Conservation (phyloP, 345 rosid species). For the Eucalyptus caleyi region DNA sequence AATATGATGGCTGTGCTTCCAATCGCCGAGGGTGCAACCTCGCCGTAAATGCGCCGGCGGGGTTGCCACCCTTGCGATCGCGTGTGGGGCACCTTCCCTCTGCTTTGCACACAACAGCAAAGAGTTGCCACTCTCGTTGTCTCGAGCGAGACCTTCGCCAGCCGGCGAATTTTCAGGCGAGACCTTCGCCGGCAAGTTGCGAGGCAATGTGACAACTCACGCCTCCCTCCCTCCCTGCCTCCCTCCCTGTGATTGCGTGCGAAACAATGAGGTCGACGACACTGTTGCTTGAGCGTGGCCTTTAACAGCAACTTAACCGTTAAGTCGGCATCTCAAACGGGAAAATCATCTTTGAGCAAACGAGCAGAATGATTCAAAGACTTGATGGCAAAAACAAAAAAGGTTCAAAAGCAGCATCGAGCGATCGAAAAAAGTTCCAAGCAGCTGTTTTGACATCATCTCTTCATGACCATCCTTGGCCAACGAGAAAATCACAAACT, state of each 20-base stretch:
- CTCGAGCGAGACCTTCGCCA: background rate
- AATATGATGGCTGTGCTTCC: background rate
- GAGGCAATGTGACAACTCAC: background rate
- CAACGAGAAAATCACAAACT: background rate
- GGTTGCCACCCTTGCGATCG: background rate
- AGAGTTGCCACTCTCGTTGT: background rate
- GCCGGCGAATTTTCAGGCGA: background rate
- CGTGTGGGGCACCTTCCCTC: background rate
- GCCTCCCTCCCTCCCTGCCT: background rate
- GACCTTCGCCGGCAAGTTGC: too few species aligned
- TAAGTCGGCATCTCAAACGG: too few species aligned
- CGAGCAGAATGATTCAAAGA: accelerated
- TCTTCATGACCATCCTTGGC: background rate
- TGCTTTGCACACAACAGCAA: background rate
- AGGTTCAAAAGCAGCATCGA: too few species aligned
- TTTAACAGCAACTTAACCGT: too few species aligned
- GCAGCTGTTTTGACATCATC: background rate
- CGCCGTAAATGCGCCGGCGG: background rate
- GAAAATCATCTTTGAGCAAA: too few species aligned
- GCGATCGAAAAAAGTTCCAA: background rate
- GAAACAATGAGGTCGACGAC: too few species aligned
- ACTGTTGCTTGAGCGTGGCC: too few species aligned
- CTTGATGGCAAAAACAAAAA: too few species aligned
- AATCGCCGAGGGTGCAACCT: background rate
- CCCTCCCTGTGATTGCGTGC: background rate